Conservation (phyloP, 1,284 basidiomycete species). For the Polyporus tsugae region DNA sequence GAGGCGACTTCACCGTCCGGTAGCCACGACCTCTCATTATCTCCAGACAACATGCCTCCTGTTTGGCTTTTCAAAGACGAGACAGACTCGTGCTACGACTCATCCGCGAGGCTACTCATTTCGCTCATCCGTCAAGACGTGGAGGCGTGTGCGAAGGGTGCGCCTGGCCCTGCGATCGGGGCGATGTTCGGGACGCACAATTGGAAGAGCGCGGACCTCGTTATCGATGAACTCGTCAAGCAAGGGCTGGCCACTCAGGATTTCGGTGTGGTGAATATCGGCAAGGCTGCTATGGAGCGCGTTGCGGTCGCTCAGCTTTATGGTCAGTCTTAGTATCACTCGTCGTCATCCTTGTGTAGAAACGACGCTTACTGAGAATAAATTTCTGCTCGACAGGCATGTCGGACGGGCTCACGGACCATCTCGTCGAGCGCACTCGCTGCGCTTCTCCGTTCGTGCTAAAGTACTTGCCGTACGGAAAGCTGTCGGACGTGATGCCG, state of each 20-base stretch:
- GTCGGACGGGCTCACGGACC: slow-evolving; percentile 83
- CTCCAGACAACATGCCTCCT: slow-evolving; percentile 65
- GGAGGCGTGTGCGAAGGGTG: slow-evolving; percentile 22
- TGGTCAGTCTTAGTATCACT: slow-evolving; percentile 56
- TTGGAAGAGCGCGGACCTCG: slow-evolving; percentile 66
- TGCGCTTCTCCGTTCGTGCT: slow-evolving; percentile 74
- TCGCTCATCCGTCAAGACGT: slow-evolving; percentile 61
- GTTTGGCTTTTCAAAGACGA: slow-evolving; percentile 76
- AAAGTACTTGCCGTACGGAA: slow-evolving; percentile 89
- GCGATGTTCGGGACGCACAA: slow-evolving; percentile 92
- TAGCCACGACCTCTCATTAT: slow-evolving; percentile 53
- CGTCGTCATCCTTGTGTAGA: neutral
- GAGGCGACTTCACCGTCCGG: slow-evolving; percentile 38
- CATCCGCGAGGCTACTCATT: slow-evolving; percentile 70
- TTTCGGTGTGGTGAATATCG: slow-evolving; percentile 47
- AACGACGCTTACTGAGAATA: slow-evolving; percentile 6
- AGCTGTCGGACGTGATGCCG: slow-evolving; percentile 74
- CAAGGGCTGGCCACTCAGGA: slow-evolving; percentile 59
- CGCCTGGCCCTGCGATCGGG: slow-evolving; percentile 57
- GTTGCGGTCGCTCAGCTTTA: slow-evolving; percentile 86
- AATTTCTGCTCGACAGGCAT: slow-evolving; percentile 61
- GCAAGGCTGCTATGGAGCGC: slow-evolving; percentile 67
- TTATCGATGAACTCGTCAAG: slow-evolving; percentile 70
- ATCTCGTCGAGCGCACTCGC: slow-evolving; percentile 65
- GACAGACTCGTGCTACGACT: slow-evolving; percentile 86